Conservation (phyloP, 495 filamentous ascomycete genomes). For the Eremomyces bilateralis region DNA sequence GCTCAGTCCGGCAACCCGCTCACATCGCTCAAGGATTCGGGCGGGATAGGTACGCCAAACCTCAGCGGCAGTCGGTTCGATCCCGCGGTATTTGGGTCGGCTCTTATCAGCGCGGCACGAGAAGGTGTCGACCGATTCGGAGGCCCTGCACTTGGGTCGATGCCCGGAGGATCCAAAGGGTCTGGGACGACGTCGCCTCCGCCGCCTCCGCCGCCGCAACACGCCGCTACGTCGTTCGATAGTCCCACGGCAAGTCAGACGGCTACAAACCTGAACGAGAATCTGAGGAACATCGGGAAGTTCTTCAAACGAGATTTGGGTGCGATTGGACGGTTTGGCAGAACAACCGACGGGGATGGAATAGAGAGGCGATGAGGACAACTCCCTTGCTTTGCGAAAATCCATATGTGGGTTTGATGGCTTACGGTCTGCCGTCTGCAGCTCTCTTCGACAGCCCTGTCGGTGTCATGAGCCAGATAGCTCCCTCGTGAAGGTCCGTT, state of each 20-base stretch:
- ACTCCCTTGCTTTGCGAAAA: too few species aligned
- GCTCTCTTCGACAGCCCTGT: too few species aligned
- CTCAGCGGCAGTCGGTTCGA: conserved; percentile 41
- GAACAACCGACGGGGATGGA: too few species aligned
- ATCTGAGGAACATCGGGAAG: conserved; percentile 83
- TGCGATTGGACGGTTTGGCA: conserved; percentile 33
- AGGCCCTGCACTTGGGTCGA: conserved; percentile 26
- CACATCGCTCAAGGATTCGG: conserved; percentile 23
- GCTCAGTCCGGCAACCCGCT: conserved; percentile 17
- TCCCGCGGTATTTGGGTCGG: conserved; percentile 44
- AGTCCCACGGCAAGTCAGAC: conserved; percentile 15
- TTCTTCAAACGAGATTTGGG: conserved; percentile 84
- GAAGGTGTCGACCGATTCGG: conserved; percentile 82
- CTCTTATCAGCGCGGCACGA: conserved; percentile 60
- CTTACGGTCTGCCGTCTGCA: too few species aligned
- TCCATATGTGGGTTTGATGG: too few species aligned
- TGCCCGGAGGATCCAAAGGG: conserved; percentile 10
- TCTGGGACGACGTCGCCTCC: conserved; percentile 10
- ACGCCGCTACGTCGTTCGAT: too few species aligned
- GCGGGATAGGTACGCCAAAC: conserved; percentile 12
- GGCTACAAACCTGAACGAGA: conserved; percentile 57
- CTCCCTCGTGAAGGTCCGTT: too few species aligned
- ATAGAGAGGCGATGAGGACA: too few species aligned
- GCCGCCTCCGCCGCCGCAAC: conserved; percentile 12
- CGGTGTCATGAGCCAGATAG: too few species aligned